Conservation (phyloP, 768 basidiomycete species). For the Leccinum boreale region DNA sequence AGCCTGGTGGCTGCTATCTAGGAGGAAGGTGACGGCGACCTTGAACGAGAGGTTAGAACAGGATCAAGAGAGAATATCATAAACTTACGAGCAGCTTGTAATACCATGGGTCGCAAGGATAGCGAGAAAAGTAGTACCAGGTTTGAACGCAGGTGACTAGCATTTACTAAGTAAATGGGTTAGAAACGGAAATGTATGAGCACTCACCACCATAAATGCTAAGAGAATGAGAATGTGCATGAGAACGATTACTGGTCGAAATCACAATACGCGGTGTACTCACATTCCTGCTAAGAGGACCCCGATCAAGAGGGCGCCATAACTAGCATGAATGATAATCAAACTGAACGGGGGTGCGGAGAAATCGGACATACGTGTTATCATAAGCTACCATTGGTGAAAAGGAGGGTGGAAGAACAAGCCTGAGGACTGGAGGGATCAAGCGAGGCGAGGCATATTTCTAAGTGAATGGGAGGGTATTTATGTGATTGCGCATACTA, state of each 20-base stretch:
- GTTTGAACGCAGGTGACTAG: slow-evolving; percentile 54
- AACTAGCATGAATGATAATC: slow-evolving; percentile 25
- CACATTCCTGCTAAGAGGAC: slow-evolving; percentile 47
- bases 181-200: background rate
- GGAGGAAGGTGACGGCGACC: slow-evolving; percentile 48
- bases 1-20: slow-evolving; percentile 52
- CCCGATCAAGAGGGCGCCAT: slow-evolving; percentile 53
- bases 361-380: slow-evolving; percentile 30
- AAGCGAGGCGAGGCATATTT: background rate
- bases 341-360: background rate
- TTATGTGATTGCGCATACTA: background rate
- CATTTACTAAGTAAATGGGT: background rate
- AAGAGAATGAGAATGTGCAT: slow-evolving; percentile 1
- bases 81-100: slow-evolving; percentile 43
- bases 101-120: slow-evolving; percentile 49
- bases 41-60: slow-evolving; percentile 19
- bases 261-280: slow-evolving; percentile 19
- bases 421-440: background rate
- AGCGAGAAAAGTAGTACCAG: slow-evolving; percentile 50
- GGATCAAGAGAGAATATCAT: background rate
- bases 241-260: background rate
- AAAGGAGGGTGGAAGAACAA: background rate
- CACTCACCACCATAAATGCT: slow-evolving; percentile 51
- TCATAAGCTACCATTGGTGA: slow-evolving; percentile 23
- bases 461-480: background rate